A percentile compares a stretch with the other conserved stretches of the same genome.
These are phyloP conservation scores for Magnaporthiopsis rhizophila DNA, from an alignment of 2,329 filamentous ascomycete genomes.

Conservation along the genomic window DNA sequence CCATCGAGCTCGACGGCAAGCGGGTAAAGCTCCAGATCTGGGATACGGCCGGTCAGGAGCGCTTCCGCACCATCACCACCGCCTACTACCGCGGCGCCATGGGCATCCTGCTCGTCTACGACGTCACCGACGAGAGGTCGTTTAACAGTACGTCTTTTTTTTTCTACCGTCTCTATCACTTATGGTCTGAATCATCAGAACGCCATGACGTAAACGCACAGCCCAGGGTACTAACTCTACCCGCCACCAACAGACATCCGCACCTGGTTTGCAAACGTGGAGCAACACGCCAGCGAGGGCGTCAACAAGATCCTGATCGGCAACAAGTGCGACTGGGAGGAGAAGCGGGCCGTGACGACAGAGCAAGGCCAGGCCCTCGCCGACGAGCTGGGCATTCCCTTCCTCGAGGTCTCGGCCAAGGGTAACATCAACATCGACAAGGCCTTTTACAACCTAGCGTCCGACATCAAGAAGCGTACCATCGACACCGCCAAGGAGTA, in stretches of 20 bases:
- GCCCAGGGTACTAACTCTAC: constrained; percentile 13
- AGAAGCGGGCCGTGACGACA: constrained; percentile 90
- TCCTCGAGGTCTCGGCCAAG: constrained; percentile 97
- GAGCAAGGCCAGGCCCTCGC: constrained; percentile 90
- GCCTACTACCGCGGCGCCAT: constrained; percentile 98
- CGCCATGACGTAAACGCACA: neutral
- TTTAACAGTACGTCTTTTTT: constrained; percentile 66
- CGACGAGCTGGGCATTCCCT: constrained; percentile 92
- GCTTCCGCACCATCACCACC: constrained; percentile 97
- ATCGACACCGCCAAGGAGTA: constrained; percentile 85
- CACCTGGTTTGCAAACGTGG: constrained; percentile 98
- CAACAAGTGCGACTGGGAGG: constrained; percentile 99
- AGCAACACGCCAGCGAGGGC: constrained; percentile 95
- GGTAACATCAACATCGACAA: constrained; percentile 99
- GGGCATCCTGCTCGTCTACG: constrained; percentile 96
- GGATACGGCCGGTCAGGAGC: constrained; percentile 97
- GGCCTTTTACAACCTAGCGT: constrained; percentile 90
- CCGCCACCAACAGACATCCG: constrained; percentile 66
- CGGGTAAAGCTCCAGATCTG: constrained; percentile 98
- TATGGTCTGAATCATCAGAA: neutral
- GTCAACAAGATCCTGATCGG: constrained; percentile 99
- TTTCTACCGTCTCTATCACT: constrained; percentile 5
- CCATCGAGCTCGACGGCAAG: constrained; percentile 98
- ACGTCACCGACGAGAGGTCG: constrained; percentile 92
- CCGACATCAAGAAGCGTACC: constrained; percentile 97